Evolutionary conservation across 805 yeast genomes (phyloP), one percentile per base, ranked within the genome.

Genomic region (Hanseniaspora lachancei): DNA sequence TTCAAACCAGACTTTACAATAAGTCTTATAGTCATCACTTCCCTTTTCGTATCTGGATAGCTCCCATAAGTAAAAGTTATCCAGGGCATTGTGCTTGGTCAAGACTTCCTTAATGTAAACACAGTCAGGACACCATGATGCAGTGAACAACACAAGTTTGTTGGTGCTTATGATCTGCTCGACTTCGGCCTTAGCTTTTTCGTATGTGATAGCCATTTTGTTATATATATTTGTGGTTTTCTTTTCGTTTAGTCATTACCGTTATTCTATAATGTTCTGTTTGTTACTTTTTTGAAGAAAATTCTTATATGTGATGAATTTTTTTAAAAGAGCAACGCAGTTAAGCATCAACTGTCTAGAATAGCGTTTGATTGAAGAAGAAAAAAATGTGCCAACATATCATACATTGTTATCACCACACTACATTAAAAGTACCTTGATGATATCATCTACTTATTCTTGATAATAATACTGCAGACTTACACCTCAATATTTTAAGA

Each of bases 91-190:
- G 62, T 73, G 77, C 54, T 77, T 74, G 48, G 74, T 72, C 74
- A 80, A 82, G 20, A 82, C 67, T 29, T 70, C 69, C 58, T 76
- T 73, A 3, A 83, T 77, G 63, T 82, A 84, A 53, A 77, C 79
- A 61, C 89, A 84, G 62, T 84, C 89, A 3, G 86, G 85, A 66
- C 91, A 84, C 89, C 89, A 84, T 20, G 82, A 74, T 61, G 83
- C 84, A 42, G 85, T 79, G 16, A 83, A 64, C 75, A 81, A 76
- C 57, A 84, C 71, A 61, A 66, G 78, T 49, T 72, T 71, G 67
- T 81, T 69, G 41, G 43, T 8, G 21, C 35, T 34, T 12, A 36
- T 44, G 10, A 42, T 42, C 3, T 32, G 43, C 9, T 43, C 47
- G 8, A 43, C 47, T 43, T 43, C 47, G 9, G 34, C 12, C 2